phyloP scores from a whole-genome alignment of 2,329 filamentous ascomycete genomes.

The Aspergillus clavatus region DNA sequence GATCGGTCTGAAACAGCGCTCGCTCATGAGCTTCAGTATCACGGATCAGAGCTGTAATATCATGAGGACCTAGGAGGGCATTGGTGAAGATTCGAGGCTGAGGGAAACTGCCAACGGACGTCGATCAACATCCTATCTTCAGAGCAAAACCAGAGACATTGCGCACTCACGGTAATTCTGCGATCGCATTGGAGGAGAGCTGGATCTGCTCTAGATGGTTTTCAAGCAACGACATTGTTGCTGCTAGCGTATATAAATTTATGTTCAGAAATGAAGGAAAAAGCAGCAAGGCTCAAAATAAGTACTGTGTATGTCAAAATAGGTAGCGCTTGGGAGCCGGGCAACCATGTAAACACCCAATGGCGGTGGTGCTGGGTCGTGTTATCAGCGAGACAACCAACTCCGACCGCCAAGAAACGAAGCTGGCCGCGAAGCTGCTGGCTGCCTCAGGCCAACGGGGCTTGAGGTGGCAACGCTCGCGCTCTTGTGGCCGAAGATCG shows the following conservation, averaged over 20 bases:
- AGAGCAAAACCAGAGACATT: background rate
- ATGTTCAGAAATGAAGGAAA: no score
- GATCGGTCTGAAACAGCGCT: constrained; percentile 87
- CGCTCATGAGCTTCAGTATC: constrained; percentile 94
- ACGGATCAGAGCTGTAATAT: constrained; percentile 90
- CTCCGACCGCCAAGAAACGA: constrained; percentile 3
- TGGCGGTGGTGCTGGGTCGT: background rate
- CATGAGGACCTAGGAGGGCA: constrained; percentile 77
- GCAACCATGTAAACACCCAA: background rate
- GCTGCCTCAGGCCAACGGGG: constrained; percentile 4
- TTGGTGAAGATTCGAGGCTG: constrained; percentile 94
- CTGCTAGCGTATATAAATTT: no score
- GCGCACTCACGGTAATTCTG: constrained; percentile 62
- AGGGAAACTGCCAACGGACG: constrained; percentile 61
- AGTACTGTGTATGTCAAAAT: no score
- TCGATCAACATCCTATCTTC: constrained; percentile 9
- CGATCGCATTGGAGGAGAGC: constrained; percentile 70
- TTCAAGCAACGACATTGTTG: constrained; percentile 62
- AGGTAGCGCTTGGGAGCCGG: background rate
- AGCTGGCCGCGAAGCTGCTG: background rate
- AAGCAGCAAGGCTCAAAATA: no score
- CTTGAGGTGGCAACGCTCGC: background rate
- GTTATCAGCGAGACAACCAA: background rate
- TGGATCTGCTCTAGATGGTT: constrained; percentile 72
- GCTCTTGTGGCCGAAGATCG: background rate